phyloP scores from a whole-genome alignment of 2,329 filamentous ascomycete species.

The Cordyceps militaris region DNA sequence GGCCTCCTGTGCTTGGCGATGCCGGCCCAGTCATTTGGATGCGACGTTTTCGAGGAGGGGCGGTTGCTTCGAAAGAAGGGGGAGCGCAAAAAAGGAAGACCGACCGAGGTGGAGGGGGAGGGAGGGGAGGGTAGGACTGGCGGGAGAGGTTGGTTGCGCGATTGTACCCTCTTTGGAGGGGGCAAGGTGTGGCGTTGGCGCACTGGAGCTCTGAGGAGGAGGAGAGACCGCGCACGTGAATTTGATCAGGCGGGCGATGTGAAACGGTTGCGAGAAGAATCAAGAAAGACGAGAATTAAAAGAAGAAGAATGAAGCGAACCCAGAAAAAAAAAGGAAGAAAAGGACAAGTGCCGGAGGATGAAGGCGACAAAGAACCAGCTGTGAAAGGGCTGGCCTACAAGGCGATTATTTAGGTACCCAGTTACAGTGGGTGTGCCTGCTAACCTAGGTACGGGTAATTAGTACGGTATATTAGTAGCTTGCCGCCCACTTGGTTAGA shows the following conservation, averaged over 20 bases:
- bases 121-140: slow-evolving; percentile 2
- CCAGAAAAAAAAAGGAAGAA: not conserved
- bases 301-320: not conserved
- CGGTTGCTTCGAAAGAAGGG: slow-evolving; percentile 9
- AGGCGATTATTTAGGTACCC: not conserved
- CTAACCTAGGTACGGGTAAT: no score
- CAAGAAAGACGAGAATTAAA: not conserved
- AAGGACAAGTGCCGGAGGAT: not conserved
- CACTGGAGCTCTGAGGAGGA: not conserved
- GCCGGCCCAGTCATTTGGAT: slow-evolving; percentile 50
- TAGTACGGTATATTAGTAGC: no score
- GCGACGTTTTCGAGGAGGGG: slow-evolving; percentile 13
- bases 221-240: not conserved
- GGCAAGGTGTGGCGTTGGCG: not conserved
- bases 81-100: not conserved
- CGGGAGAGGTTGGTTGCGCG: slow-evolving; percentile 17
- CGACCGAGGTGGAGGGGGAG: slow-evolving; percentile 14
- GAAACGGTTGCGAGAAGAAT: not conserved
- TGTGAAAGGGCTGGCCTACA: not conserved
- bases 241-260: not conserved
- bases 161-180: slow-evolving; percentile 4
- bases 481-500: no score
- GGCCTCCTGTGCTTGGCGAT: slow-evolving; percentile 52
- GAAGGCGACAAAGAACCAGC: not conserved
- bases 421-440: not conserved